A percentile compares a stretch with the other conserved stretches of the same genome.
These are phyloP conservation scores for Laetiporus sulphureus DNA, from an alignment of 1,284 basidiomycete species.

Conservation along the genomic window DNA sequence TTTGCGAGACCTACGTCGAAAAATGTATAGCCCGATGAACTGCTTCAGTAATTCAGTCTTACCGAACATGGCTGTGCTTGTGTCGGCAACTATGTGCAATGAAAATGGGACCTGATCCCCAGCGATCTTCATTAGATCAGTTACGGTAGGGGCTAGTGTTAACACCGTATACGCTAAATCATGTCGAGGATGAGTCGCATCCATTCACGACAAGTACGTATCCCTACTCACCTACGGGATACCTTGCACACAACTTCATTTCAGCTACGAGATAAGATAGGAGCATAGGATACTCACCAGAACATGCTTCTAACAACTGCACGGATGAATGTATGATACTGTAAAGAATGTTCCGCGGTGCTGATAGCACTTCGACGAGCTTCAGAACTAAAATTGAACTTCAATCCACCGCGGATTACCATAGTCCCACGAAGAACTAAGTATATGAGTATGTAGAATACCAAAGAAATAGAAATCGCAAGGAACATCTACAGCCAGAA, in stretches of 20 bases:
- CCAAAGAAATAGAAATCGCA: slow-evolving; percentile 42
- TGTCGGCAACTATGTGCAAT: slow-evolving; percentile 41
- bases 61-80: slow-evolving; percentile 54
- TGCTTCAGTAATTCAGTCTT: slow-evolving; percentile 13
- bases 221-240: slow-evolving; percentile 42
- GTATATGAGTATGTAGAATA: slow-evolving; percentile 54
- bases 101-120: slow-evolving; percentile 39
- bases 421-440: slow-evolving; percentile 49
- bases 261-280: too few species aligned
- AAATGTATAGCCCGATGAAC: neutral
- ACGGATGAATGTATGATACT: slow-evolving; percentile 54
- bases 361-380: slow-evolving; percentile 35
- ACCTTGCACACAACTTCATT: slow-evolving; percentile 43
- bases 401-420: slow-evolving; percentile 34
- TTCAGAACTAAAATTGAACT: slow-evolving; percentile 39
- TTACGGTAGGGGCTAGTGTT: slow-evolving; percentile 53
- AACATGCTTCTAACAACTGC: slow-evolving; percentile 58
- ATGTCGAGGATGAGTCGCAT: too few species aligned
- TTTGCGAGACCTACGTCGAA: slow-evolving; percentile 47
- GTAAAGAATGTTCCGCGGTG: slow-evolving; percentile 17
- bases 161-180: slow-evolving; percentile 48
- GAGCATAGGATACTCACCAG: slow-evolving; percentile 40
- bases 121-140: slow-evolving; percentile 41
- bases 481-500: slow-evolving; percentile 43
- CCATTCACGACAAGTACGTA: neutral